phyloP scores from a whole-genome alignment of 495 filamentous ascomycete species.

The Pyronema domesticum region DNA sequence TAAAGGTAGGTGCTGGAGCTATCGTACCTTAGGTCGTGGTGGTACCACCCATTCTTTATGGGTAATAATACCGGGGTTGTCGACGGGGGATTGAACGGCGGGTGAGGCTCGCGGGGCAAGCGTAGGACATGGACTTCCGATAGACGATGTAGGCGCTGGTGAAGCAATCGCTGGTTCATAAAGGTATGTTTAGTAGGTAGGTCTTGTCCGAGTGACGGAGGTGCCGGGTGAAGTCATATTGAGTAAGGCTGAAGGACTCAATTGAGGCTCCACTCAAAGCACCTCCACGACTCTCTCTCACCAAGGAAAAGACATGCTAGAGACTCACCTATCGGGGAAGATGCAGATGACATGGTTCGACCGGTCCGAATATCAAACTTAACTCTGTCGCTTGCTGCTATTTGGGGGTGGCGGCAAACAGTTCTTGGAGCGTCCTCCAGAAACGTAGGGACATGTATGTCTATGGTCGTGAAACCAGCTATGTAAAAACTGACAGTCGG shows the following conservation, averaged over 20 bases:
- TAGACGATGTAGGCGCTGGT: conserved; percentile 20
- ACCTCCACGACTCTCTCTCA: not conserved
- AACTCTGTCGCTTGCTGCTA: not conserved
- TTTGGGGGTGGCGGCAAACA: not conserved
- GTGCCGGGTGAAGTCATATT: too few relatives aligned
- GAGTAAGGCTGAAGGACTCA: not conserved
- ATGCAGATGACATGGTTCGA: conserved; percentile 1
- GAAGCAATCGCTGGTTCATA: conserved; percentile 17
- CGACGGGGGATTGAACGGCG: not conserved
- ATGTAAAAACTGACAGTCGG: not conserved
- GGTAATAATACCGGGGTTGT: conserved; percentile 32
- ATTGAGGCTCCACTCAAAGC: not conserved
- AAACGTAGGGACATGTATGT: not conserved
- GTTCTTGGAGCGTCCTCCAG: not conserved
- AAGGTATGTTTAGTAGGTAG: not conserved
- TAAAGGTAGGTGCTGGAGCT: not conserved
- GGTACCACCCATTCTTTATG: conserved; percentile 78
- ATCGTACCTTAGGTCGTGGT: conserved; percentile 48
- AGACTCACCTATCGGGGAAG: conserved; percentile 6
- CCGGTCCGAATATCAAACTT: not conserved
- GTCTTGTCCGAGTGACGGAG: not conserved
- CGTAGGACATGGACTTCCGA: conserved; percentile 17
- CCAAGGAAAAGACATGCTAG: not conserved
- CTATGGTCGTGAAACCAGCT: not conserved
- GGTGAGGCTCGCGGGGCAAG: conserved; percentile 16